Evolutionary conservation across 768 basidiomycete genomes (phyloP).

Genomic region (Naganishia randhawae): DNA sequence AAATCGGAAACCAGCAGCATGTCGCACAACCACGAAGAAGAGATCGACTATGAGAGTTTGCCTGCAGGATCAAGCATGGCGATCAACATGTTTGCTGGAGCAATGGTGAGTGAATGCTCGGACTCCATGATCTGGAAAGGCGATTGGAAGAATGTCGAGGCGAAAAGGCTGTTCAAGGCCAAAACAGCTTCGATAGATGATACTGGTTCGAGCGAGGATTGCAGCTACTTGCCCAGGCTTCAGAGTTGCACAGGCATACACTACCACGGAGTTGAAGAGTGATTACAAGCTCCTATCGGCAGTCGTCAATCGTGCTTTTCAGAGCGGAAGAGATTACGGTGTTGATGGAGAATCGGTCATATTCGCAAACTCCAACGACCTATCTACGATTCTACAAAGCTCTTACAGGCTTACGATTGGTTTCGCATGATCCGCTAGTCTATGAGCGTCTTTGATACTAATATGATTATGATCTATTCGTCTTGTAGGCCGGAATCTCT

Average conservation of each 20-base stretch:
- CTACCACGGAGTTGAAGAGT: too few relatives aligned
- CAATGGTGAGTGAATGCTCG: constrained; percentile 53
- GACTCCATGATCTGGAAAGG: constrained; percentile 51
- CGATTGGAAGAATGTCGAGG: constrained; percentile 43
- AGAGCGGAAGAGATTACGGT: too few relatives aligned
- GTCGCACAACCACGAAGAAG: constrained; percentile 52
- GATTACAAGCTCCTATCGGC: too few relatives aligned
- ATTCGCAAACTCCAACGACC: background rate
- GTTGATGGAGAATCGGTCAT: background rate
- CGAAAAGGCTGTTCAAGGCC: too few relatives aligned
- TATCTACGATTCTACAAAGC: background rate
- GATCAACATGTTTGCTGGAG: constrained; percentile 96
- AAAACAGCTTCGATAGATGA: too few relatives aligned
- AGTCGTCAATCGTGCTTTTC: too few relatives aligned
- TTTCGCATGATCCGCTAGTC: background rate
- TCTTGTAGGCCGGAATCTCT: constrained; percentile 73
- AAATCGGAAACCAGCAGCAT: constrained; percentile 3
- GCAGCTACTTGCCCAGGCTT: too few relatives aligned
- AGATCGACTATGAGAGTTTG: constrained; percentile 64
- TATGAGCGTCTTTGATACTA: background rate
- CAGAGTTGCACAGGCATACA: too few relatives aligned
- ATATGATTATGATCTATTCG: background rate
- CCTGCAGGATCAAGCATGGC: constrained; percentile 64
- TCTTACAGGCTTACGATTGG: too few relatives aligned
- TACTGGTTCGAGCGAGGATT: too few relatives aligned